These are phyloP conservation scores for Daedaleopsis nitida DNA, from an alignment of 768 basidiomycete species.

Conservation along the genomic window DNA sequence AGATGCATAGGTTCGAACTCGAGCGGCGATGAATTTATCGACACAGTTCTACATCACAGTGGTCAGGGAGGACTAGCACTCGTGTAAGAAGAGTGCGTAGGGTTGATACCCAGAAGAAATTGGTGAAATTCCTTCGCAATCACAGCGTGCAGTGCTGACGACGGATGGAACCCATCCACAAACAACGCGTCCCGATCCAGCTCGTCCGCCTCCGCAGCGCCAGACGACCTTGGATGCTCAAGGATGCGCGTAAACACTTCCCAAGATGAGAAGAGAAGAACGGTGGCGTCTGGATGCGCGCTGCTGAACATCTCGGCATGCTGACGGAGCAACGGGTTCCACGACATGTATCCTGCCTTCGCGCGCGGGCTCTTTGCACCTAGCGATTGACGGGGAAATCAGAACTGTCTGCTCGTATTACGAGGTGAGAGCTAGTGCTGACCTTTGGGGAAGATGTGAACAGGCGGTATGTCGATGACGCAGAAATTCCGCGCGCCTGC, in stretches of 20 bases:
- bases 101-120: slow-evolving; percentile 24
- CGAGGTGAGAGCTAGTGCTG: neutral
- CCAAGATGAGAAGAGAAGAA: slow-evolving; percentile 51
- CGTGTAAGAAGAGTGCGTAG: neutral
- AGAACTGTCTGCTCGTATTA: neutral
- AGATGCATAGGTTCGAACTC: neutral
- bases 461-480: slow-evolving; percentile 59
- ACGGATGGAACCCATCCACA: slow-evolving; percentile 54
- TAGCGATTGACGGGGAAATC: neutral
- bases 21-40: neutral
- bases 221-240: slow-evolving; percentile 41
- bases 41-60: neutral
- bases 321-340: slow-evolving; percentile 47
- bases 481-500: slow-evolving; percentile 51
- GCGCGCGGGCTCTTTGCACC: neutral
- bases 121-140: slow-evolving; percentile 44
- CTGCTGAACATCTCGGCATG: slow-evolving; percentile 37
- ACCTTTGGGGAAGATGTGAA: slow-evolving; percentile 45
- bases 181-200: slow-evolving; percentile 42
- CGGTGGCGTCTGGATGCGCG: slow-evolving; percentile 45
- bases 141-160: slow-evolving; percentile 49
- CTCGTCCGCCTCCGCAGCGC: no score
- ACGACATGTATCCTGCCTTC: slow-evolving; percentile 28
- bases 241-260: slow-evolving; percentile 47
- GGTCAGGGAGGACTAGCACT: neutral